Conservation (phyloP, 495 filamentous ascomycete species). For the Aspergillus taichungensis region DNA sequence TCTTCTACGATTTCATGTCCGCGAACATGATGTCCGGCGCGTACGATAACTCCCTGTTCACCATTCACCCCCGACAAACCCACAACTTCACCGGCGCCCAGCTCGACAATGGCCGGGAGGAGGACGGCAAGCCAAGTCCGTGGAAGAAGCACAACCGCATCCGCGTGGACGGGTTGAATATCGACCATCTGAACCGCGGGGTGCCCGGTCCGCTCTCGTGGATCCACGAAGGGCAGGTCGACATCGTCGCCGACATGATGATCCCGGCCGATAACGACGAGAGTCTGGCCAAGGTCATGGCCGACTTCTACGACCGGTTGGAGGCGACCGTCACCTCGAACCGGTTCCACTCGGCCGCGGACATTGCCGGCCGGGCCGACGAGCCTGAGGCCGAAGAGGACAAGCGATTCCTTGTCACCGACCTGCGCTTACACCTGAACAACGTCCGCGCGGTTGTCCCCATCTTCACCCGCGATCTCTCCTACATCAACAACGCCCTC, state of each 20-base stretch:
- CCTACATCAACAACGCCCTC: slow-evolving; percentile 91
- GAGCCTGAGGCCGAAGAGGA: slow-evolving; percentile 30
- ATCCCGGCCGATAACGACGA: slow-evolving; percentile 80
- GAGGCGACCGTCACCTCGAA: slow-evolving; percentile 83
- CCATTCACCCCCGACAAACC: slow-evolving; percentile 87
- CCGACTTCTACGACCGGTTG: slow-evolving; percentile 87
- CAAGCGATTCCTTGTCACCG: slow-evolving; percentile 75
- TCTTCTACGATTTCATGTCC: slow-evolving; percentile 95
- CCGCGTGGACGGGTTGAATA: slow-evolving; percentile 85
- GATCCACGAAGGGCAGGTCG: slow-evolving; percentile 94
- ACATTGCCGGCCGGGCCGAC: slow-evolving; percentile 2
- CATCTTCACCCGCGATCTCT: slow-evolving; percentile 80
- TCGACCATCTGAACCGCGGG: slow-evolving; percentile 92
- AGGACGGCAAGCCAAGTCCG: slow-evolving; percentile 39
- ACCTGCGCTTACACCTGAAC: slow-evolving; percentile 82
- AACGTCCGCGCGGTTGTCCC: slow-evolving; percentile 87
- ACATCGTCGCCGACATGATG: slow-evolving; percentile 93
- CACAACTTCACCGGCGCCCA: slow-evolving; percentile 57
- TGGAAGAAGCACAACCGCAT: slow-evolving; percentile 94
- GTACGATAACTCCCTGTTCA: slow-evolving; percentile 92
- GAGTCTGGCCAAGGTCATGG: slow-evolving; percentile 82
- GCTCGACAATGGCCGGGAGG: slow-evolving; percentile 43
- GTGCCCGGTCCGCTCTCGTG: slow-evolving; percentile 92
- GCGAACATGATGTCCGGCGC: slow-evolving; percentile 95
- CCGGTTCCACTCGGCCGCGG: slow-evolving; percentile 28